Evolutionary conservation across 495 filamentous ascomycete species (phyloP).

Genomic region (Neurospora sp.): DNA sequence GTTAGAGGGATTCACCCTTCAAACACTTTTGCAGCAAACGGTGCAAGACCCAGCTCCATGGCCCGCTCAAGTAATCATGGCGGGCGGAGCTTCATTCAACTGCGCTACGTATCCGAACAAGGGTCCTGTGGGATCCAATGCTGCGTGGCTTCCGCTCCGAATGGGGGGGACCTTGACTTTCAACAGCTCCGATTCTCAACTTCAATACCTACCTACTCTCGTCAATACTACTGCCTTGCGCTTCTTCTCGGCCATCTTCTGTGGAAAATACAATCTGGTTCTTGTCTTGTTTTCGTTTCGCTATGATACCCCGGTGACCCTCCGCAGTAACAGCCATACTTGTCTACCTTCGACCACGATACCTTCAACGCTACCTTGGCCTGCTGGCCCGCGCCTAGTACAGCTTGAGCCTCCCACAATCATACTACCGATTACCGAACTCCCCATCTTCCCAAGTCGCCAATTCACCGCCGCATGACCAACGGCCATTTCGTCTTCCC

Average conservation of each 20-base stretch:
- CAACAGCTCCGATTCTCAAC: neutral
- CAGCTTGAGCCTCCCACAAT: neutral
- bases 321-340: neutral
- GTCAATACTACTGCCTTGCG: neutral
- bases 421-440: neutral
- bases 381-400: neutral
- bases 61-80: neutral
- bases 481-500: neutral
- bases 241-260: neutral
- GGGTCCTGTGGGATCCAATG: neutral
- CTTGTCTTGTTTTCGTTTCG: conserved; percentile 4
- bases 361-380: neutral
- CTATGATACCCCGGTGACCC: conserved; percentile 27
- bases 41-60: neutral
- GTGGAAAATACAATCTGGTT: conserved; percentile 1
- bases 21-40: neutral
- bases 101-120: neutral
- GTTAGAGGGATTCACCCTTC: neutral
- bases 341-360: neutral
- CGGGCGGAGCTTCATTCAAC: neutral
- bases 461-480: neutral
- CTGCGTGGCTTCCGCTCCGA: neutral
- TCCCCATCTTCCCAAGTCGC: neutral
- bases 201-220: neutral
- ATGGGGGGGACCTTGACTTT: neutral